These are phyloP conservation scores for Vigna angularis DNA, from an alignment of 306 rosid genomes.

Conservation along the genomic window DNA sequence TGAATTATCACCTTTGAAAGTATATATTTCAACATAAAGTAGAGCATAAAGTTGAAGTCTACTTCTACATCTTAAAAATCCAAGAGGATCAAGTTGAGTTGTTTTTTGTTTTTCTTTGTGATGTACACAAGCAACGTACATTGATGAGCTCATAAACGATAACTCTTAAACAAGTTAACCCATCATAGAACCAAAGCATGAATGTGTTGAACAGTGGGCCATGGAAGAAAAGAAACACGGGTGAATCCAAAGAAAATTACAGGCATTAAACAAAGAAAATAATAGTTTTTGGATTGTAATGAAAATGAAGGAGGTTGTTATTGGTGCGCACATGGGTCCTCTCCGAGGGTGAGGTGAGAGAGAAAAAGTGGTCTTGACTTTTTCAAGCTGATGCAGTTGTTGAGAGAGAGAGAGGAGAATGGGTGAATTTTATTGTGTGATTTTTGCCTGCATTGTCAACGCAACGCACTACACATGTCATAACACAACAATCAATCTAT, in stretches of 20 bases:
- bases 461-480: constrained; percentile 40
- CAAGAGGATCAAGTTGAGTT: not conserved
- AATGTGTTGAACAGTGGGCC: not conserved
- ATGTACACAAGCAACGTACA: not conserved
- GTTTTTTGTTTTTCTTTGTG: not conserved
- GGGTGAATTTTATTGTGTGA: constrained; percentile 1
- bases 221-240: not conserved
- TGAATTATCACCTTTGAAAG: no score
- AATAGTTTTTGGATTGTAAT: not conserved
- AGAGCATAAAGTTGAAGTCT: no score
- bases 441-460: constrained; percentile 20
- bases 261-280: not conserved
- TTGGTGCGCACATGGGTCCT: constrained; percentile 38
- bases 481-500: constrained; percentile 12
- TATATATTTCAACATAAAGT: no score
- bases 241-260: not conserved
- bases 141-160: not conserved
- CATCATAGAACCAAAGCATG: not conserved
- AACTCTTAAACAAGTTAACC: not conserved
- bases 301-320: not conserved
- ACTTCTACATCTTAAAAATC: no score
- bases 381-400: not conserved
- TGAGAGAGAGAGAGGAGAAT: not conserved
- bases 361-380: constrained; percentile 17
- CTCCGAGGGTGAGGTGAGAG: not conserved